Percentiles rank a stretch among this genome's conserved stretches.
Evolutionary conservation across 345 rosid genomes (phyloP).

Genomic region (Erucastrum elatum): DNA sequence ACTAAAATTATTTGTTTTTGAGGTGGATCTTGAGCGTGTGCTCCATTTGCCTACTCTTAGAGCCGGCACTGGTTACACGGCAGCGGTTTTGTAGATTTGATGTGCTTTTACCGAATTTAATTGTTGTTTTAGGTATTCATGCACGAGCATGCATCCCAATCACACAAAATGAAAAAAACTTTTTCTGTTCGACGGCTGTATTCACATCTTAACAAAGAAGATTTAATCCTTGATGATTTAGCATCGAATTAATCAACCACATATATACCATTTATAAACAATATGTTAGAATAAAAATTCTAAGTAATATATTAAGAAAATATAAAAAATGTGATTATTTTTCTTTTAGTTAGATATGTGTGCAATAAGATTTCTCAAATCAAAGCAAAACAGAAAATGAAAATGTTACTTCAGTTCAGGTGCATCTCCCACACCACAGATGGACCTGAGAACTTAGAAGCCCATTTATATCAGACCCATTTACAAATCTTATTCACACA

Average conservation of each 20-base stretch:
- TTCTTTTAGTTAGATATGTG: not conserved
- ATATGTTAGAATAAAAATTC: not conserved
- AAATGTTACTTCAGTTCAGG: not conserved
- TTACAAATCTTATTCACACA: not conserved
- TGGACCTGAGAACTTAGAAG: not conserved
- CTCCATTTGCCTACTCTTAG: no score
- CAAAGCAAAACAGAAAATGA: not conserved
- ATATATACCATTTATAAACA: not conserved
- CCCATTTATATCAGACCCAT: slow-evolving; percentile 4
- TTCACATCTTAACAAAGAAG: not conserved
- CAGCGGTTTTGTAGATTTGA: not conserved
- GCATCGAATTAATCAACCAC: not conserved
- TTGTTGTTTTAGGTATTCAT: not conserved
- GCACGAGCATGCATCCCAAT: not conserved
- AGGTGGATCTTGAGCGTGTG: no score
- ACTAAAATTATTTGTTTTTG: no score
- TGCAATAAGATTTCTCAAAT: not conserved
- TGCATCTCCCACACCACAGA: not conserved
- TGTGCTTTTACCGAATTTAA: not conserved
- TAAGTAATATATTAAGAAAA: not conserved
- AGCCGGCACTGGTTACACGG: no score
- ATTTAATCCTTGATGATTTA: not conserved
- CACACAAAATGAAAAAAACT: not conserved
- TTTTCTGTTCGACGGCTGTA: not conserved
- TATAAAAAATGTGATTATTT: not conserved